Conservation (phyloP, 148 eudicot species). For the Silene uniflora region DNA sequence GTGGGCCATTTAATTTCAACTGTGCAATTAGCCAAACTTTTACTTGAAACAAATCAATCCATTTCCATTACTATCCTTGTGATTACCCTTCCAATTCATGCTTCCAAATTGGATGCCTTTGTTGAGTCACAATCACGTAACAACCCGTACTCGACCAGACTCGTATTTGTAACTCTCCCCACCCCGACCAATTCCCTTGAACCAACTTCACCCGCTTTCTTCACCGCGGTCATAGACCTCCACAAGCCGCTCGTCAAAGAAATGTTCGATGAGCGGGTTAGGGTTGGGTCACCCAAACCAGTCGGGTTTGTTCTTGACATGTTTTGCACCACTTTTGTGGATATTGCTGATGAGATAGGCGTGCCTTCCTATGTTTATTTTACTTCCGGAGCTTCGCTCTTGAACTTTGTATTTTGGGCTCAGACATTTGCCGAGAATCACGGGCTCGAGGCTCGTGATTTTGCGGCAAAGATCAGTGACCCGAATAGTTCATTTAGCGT, state of each 20-base stretch:
- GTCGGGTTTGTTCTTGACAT: constrained; percentile 36
- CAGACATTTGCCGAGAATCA: constrained; percentile 6
- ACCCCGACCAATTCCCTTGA: not conserved
- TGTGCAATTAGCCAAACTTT: constrained; percentile 42
- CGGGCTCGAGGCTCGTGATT: constrained; percentile 6
- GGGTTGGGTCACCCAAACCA: not conserved
- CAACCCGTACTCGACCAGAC: constrained; percentile 1
- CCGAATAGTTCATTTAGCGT: constrained; percentile 1
- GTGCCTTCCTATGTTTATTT: constrained; percentile 32
- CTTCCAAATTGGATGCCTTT: constrained; percentile 10
- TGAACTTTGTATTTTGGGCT: constrained; percentile 11
- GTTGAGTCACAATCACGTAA: constrained; percentile 23
- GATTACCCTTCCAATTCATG: constrained; percentile 23
- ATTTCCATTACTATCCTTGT: constrained; percentile 37
- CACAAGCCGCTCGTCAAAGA: constrained; percentile 31
- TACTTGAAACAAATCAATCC: constrained; percentile 28
- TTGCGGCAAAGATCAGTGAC: not conserved
- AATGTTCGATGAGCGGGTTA: constrained; percentile 7
- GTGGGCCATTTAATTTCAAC: constrained; percentile 42
- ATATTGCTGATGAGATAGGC: constrained; percentile 25
- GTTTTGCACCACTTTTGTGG: constrained; percentile 31
- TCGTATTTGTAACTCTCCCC: constrained; percentile 20
- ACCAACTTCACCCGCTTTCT: not conserved
- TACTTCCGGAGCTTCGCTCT: constrained; percentile 17
- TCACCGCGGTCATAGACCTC: not conserved